A percentile compares a stretch with the other conserved stretches of the same genome.
Evolutionary conservation across 2,329 filamentous ascomycete species (phyloP).

Genomic region (Aquanectria penicillioides): DNA sequence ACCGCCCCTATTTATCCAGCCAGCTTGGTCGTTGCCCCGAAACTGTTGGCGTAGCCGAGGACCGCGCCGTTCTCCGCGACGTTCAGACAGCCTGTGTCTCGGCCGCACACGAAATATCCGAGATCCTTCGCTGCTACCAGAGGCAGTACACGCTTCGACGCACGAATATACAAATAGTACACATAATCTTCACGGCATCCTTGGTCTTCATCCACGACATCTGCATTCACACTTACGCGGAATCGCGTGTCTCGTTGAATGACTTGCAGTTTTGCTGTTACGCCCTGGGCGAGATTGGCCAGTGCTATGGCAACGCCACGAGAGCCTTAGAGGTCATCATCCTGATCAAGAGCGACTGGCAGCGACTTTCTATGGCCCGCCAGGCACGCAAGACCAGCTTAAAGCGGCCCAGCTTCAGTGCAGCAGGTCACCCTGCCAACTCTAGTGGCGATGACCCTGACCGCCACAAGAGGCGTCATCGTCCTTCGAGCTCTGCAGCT

Average conservation of each 20-base stretch:
- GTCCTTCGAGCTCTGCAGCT: background rate
- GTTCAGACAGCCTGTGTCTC: slow-evolving; percentile 20
- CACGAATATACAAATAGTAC: slow-evolving; percentile 32
- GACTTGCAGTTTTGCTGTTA: slow-evolving; percentile 35
- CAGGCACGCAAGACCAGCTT: background rate
- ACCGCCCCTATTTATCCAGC: slow-evolving; percentile 28
- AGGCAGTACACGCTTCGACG: slow-evolving; percentile 28
- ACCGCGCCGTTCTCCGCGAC: background rate
- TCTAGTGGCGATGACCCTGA: background rate
- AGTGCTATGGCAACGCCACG: slow-evolving; percentile 28
- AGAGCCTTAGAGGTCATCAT: slow-evolving; percentile 30
- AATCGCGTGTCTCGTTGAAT: slow-evolving; percentile 7
- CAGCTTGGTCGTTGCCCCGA: too few relatives aligned
- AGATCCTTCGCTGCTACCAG: slow-evolving; percentile 30
- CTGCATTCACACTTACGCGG: slow-evolving; percentile 12
- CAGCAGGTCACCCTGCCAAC: too few relatives aligned
- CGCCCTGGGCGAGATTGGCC: slow-evolving; percentile 31
- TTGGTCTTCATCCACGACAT: slow-evolving; percentile 32
- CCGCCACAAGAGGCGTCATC: background rate
- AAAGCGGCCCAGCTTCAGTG: too few relatives aligned
- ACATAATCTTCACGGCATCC: slow-evolving; percentile 35
- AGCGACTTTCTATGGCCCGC: slow-evolving; percentile 3
- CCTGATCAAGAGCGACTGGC: slow-evolving; percentile 29
- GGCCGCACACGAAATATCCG: slow-evolving; percentile 28
- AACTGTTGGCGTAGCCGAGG: too few relatives aligned